Evolutionary conservation across 1,139 yeast genomes (phyloP), one percentile per base, ranked within the genome.

Genomic region (Magnusiomyces ingens): DNA sequence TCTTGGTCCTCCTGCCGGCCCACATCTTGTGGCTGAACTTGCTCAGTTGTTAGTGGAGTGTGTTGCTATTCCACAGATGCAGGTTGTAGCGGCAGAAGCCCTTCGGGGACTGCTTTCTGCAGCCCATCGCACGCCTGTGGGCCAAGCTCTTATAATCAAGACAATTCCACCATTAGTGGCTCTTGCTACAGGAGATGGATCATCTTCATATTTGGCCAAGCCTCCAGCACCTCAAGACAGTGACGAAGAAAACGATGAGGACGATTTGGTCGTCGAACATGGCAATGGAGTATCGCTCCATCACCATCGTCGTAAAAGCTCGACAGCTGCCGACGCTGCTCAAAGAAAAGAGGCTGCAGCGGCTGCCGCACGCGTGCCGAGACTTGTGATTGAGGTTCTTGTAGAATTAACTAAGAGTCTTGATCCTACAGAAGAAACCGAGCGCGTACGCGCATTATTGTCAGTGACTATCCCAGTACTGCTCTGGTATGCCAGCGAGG

Each of bases 31-130:
- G 18, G 62, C 69, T 2, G 64, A 64, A 22, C 61, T 69, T 63
- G 75, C 62, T 52, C 69, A 72, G 2, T 71, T 76, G 48, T 62
- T 83, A 5, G 56, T 74, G 60, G 66, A 64, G 64, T 65, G 71
- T 54, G 49, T 73, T 52, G 21, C 62, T 50, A 43, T 73, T 42
- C 63, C 73, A 57, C 69, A 69, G 3, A 62, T 71, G 19, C 69
- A 76, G 3, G 62, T 78, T 0, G 72, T 81, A 49, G 77, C 82
- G 0, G 70, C 82, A 4, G 85, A 80, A 58, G 79, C 89, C 49
- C 71, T 84, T 44, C 80, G 77, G 55, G 74, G 83, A 0, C 72
- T 85, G 58, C 73, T 85, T 43, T 75, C 73, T 21, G 67, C 77
- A 17, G 68, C 75, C 1, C 63, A 66, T 15, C 67, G 62, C 5